phyloP scores from a whole-genome alignment of 2,329 filamentous ascomycete species.

The Emericellopsis cladophorae region DNA sequence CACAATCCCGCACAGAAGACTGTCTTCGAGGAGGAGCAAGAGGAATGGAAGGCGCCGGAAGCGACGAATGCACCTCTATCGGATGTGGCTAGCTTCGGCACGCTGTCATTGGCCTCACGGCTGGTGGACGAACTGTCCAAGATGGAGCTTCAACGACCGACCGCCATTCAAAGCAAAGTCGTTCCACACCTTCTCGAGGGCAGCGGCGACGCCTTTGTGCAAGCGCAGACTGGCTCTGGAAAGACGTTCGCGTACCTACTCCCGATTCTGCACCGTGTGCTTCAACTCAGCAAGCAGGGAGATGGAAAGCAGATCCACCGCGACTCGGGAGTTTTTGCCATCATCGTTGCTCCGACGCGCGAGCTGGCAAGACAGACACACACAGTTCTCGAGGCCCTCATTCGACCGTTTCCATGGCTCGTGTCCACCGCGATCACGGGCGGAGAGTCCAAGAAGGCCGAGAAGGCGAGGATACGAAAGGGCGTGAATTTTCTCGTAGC shows the following conservation, averaged over 20 bases:
- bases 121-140: constrained; percentile 79
- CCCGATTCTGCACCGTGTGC: constrained; percentile 79
- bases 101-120: constrained; percentile 67
- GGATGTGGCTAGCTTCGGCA: constrained; percentile 76
- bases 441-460: constrained; percentile 60
- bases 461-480: constrained; percentile 88
- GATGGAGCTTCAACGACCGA: constrained; percentile 79
- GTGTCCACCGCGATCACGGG: constrained; percentile 75
- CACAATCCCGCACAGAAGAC: constrained; percentile 71
- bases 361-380: constrained; percentile 93
- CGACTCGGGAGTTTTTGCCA: constrained; percentile 82
- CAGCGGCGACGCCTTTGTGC: constrained; percentile 85
- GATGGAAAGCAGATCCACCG: constrained; percentile 53
- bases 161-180: constrained; percentile 85
- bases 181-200: constrained; percentile 69
- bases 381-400: constrained; percentile 68
- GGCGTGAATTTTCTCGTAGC: constrained; percentile 93
- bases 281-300: constrained; percentile 54
- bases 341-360: constrained; percentile 86
- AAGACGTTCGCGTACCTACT: constrained; percentile 95
- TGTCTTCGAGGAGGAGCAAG: constrained; percentile 35
- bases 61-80: constrained; percentile 86
- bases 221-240: constrained; percentile 93
- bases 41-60: constrained; percentile 44
- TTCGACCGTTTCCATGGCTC: constrained; percentile 87